Evolutionary conservation across 164 flowering plant species (phyloP).

Genomic region (Vitis rupestris): DNA sequence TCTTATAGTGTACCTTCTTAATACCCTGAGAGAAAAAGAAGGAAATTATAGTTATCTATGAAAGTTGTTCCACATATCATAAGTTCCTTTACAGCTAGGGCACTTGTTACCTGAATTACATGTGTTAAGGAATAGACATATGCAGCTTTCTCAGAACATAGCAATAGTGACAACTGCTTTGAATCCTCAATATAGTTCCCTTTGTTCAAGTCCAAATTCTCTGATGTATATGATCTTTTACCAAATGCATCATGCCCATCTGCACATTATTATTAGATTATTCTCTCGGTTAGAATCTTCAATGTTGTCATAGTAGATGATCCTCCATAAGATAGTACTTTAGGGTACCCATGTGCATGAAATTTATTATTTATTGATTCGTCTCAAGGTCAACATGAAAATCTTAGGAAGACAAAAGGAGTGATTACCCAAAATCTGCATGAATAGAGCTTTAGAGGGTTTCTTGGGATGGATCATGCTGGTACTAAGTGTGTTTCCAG

Average conservation of each 20-base stretch:
- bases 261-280: constrained; percentile 13
- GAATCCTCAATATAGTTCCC: constrained; percentile 32
- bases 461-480: constrained; percentile 59
- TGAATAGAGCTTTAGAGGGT: constrained; percentile 66
- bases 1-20: constrained; percentile 77
- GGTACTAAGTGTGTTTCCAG: constrained; percentile 56
- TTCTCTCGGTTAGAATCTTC: background rate
- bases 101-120: constrained; percentile 56
- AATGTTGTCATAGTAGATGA: background rate
- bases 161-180: constrained; percentile 46
- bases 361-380: background rate
- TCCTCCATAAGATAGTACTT: background rate
- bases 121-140: constrained; percentile 71
- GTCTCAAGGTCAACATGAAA: background rate
- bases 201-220: constrained; percentile 24
- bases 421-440: constrained; percentile 64
- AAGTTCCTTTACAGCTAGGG: background rate
- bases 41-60: constrained; percentile 9
- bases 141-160: constrained; percentile 83
- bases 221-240: constrained; percentile 26
- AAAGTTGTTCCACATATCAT: background rate
- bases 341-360: background rate
- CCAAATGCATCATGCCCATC: constrained; percentile 37
- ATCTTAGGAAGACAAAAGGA: background rate
- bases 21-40: constrained; percentile 50